These are phyloP conservation scores for Backusella westeae DNA, from an alignment of 192 early-diverging fungal genomes.

Conservation along the genomic window DNA sequence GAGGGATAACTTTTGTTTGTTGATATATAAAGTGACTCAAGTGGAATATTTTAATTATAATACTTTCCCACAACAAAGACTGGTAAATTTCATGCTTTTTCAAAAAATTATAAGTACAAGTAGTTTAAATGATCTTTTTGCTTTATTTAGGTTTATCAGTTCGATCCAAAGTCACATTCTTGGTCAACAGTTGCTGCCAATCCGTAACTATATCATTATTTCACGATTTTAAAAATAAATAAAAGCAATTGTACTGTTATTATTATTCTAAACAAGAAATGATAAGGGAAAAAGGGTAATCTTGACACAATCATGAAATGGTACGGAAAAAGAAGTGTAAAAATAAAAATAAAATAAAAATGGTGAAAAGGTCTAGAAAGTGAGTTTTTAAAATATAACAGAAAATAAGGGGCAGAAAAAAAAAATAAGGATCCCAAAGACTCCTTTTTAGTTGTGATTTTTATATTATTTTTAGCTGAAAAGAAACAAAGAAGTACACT, in stretches of 20 bases:
- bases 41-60: constrained; percentile 60
- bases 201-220: neutral
- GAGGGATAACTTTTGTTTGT: constrained; percentile 71
- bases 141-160: neutral
- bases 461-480: constrained; percentile 1
- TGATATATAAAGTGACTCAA: constrained; percentile 63
- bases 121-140: neutral
- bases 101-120: neutral
- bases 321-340: neutral
- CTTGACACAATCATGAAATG: neutral
- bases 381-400: neutral
- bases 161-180: neutral
- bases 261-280: neutral
- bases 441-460: constrained; percentile 5
- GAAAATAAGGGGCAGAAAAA: neutral
- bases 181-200: neutral
- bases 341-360: neutral
- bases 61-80: constrained; percentile 48
- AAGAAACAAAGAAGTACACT: constrained; percentile 5
- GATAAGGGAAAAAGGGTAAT: neutral
- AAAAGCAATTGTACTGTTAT: neutral
- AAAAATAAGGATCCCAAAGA: neutral
- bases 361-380: neutral
- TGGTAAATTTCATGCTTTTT: constrained; percentile 28
- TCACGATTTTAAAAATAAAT: neutral